These are phyloP conservation scores for Lipomyces spencermartinsiae DNA, from an alignment of 805 yeast genomes.

Conservation along the genomic window DNA sequence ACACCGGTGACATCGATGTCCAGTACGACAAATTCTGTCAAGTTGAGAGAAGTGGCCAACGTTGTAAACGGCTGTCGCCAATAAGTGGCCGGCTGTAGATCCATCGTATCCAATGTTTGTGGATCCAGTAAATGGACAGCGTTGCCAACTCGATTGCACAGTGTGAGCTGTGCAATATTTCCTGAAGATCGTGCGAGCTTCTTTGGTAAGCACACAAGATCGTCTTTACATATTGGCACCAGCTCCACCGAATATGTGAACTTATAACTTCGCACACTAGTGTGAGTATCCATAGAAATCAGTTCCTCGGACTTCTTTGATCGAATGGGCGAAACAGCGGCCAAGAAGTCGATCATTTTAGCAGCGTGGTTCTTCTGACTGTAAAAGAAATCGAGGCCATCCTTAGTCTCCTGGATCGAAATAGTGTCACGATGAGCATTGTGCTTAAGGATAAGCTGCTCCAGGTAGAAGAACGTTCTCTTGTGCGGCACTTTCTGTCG, in stretches of 20 bases:
- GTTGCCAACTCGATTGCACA: constrained; percentile 86
- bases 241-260: constrained; percentile 92
- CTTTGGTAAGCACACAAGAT: constrained; percentile 88
- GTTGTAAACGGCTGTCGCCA: constrained; percentile 85
- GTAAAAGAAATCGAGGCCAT: constrained; percentile 94
- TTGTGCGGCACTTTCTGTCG: constrained; percentile 97
- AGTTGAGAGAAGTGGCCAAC: constrained; percentile 64
- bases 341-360: constrained; percentile 89
- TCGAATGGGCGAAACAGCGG: constrained; percentile 83
- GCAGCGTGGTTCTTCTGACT: constrained; percentile 87
- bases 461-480: constrained; percentile 93
- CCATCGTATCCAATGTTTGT: constrained; percentile 75
- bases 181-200: constrained; percentile 85
- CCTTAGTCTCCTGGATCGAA: constrained; percentile 88
- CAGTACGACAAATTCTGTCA: constrained; percentile 85
- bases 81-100: constrained; percentile 69
- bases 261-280: constrained; percentile 86
- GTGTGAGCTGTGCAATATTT: constrained; percentile 76
- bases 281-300: constrained; percentile 88
- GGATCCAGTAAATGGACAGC: constrained; percentile 88
- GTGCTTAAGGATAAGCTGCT: constrained; percentile 90
- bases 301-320: constrained; percentile 87
- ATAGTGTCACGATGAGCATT: constrained; percentile 94
- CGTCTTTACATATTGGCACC: constrained; percentile 96
- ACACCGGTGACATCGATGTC: constrained; percentile 93